phyloP scores from a whole-genome alignment of 2,329 filamentous ascomycete species.

The Clonostachys rosea region DNA sequence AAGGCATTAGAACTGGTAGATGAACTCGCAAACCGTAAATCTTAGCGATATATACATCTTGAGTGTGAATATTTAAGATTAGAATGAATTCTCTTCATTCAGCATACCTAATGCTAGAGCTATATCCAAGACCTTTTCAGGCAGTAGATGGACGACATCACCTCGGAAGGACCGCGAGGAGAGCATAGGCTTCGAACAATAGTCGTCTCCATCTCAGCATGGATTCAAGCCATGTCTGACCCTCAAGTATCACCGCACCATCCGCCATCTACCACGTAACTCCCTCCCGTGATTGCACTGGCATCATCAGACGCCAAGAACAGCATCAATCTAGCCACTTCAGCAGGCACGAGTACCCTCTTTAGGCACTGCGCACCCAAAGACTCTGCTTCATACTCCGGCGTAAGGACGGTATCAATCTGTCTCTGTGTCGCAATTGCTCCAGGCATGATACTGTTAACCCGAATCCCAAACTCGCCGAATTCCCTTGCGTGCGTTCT shows the following conservation, averaged over 20 bases:
- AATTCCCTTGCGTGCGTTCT: constrained; percentile 50
- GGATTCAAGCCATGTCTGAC: too few relatives aligned
- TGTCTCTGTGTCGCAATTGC: constrained; percentile 39
- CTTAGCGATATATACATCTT: too few relatives aligned
- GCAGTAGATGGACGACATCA: too few relatives aligned
- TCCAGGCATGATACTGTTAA: constrained; percentile 46
- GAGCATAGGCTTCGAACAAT: too few relatives aligned
- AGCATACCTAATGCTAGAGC: too few relatives aligned
- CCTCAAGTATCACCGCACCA: constrained; percentile 7
- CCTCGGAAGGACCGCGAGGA: too few relatives aligned
- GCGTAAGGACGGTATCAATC: constrained; percentile 34
- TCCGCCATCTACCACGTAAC: constrained; percentile 25
- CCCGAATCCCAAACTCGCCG: constrained; percentile 36
- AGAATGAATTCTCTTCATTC: too few relatives aligned
- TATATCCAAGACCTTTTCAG: too few relatives aligned
- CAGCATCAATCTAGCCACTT: constrained; percentile 39
- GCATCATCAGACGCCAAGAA: constrained; percentile 41
- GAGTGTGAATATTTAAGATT: too few relatives aligned
- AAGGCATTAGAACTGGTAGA: too few relatives aligned
- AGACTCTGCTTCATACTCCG: constrained; percentile 29
- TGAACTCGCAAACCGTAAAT: too few relatives aligned
- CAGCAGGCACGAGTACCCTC: constrained; percentile 29
- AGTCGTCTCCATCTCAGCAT: too few relatives aligned
- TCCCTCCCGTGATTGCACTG: constrained; percentile 37
- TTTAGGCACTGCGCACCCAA: constrained; percentile 34